phyloP scores from a whole-genome alignment of 129 eudicot species.

The Artemisia argyi region DNA sequence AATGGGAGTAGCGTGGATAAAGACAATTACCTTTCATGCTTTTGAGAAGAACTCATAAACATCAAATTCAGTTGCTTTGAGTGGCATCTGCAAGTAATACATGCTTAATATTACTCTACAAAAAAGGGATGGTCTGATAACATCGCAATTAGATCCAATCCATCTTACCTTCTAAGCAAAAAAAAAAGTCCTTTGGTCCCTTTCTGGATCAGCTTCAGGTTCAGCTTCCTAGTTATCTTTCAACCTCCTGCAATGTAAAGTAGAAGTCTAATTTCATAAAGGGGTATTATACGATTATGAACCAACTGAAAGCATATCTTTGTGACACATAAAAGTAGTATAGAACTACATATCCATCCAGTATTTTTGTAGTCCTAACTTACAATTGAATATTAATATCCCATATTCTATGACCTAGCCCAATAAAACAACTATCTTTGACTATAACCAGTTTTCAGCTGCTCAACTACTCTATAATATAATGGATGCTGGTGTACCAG shows the following conservation, averaged over 20 bases:
- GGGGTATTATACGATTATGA: no score
- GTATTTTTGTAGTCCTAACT: no score
- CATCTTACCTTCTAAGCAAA: slow-evolving; percentile 86
- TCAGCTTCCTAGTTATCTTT: slow-evolving; percentile 90
- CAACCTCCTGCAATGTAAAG: slow-evolving; percentile 59
- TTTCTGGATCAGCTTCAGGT: slow-evolving; percentile 99
- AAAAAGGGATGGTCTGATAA: not conserved
- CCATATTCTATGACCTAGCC: no score
- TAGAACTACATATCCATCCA: no score
- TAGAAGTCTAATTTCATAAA: no score
- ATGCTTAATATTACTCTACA: not conserved
- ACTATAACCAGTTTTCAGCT: no score
- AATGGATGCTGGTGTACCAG: no score
- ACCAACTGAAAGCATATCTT: no score
- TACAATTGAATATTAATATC: no score
- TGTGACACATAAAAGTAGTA: no score
- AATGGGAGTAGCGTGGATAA: not conserved
- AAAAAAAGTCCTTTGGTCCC: slow-evolving; percentile 96
- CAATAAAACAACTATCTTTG: no score
- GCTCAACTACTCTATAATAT: no score
- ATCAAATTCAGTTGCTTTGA: slow-evolving; percentile 88
- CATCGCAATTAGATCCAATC: not conserved
- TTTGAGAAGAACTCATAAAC: slow-evolving; percentile 84
- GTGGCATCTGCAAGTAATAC: slow-evolving; percentile 66
- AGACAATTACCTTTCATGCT: slow-evolving; percentile 75